Conservation (phyloP, 1,139 yeast genomes). For the Lodderomyces jiufengensis region DNA sequence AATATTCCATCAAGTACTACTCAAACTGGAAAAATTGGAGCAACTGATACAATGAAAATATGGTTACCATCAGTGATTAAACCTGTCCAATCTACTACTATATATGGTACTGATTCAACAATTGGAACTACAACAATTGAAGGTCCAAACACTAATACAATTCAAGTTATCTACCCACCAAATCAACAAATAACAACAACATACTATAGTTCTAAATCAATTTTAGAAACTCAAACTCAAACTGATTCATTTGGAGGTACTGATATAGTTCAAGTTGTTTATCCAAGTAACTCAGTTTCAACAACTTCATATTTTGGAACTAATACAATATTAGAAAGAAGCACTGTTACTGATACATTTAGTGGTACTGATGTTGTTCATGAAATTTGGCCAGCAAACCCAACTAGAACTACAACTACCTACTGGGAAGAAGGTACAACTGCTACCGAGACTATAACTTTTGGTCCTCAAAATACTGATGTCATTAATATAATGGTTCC, state of each 20-base stretch:
- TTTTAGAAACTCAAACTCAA: constrained; percentile 9
- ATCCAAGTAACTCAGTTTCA: constrained; percentile 14
- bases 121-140: too few species aligned
- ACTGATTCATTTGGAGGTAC: constrained; percentile 12
- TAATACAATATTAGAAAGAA: constrained; percentile 1
- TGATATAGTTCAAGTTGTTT: constrained; percentile 18
- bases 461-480: constrained; percentile 14
- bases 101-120: constrained; percentile 10
- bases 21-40: constrained; percentile 9
- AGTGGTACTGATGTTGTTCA: constrained; percentile 9
- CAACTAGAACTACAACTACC: constrained; percentile 9
- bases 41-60: too few species aligned
- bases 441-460: constrained; percentile 11
- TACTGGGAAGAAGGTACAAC: constrained; percentile 9
- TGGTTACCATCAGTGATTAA: too few species aligned
- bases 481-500: constrained; percentile 20
- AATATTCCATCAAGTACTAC: constrained; percentile 7
- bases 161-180: constrained; percentile 16
- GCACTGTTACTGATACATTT: neutral
- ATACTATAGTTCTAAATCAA: constrained; percentile 13
- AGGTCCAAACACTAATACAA: constrained; percentile 11
- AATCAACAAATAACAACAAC: constrained; percentile 8
- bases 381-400: constrained; percentile 15
- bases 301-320: neutral
- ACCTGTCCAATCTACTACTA: neutral